Evolutionary conservation across 495 filamentous ascomycete species (phyloP), one percentile per base, ranked within the genome.

Genomic region (Penicillium samsonianum): DNA sequence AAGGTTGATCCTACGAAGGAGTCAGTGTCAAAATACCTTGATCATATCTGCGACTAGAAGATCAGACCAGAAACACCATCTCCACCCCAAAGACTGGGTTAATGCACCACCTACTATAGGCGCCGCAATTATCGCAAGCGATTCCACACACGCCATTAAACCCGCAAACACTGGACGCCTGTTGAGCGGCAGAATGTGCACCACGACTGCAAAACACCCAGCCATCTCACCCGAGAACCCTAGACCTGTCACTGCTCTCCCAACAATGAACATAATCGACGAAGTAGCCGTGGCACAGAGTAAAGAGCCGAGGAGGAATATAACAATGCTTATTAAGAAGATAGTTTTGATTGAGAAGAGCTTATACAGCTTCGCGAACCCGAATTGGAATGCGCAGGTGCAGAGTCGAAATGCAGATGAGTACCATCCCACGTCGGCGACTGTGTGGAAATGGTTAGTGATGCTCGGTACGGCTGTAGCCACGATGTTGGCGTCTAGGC

Each of bases 121-220:
- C 8, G 61, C 67, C 1, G 60, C 19, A 45, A 63, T 58, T 2
- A 59, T 65, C 3, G 69, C 60, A 38, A 69, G 42, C 12, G 61
- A 51, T 52, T 66, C 67, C 43, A 78, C 59, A 26, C 68, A 69
- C 31, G 72, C 71, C 35, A 77, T 55, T n/a, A 74, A 41, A 10
- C 74, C 78, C 4, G 61, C 64, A 43, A 69, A 69, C 5, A 73
- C 41, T 1, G 74, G 71, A 5, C 77, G 68, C 16, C 67, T 74
- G 7, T 71, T 40, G 3, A 81, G 55, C 1, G 75, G 73, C 1
- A 77, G 53, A n/a, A 62, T 50, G 17, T 60, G 56, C 8, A 61
- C 40, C 6, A 74, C 35, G 41, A 80, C 55, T 0, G 66, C 65
- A 44, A 69, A 63, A 53, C 58, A 54, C 8, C 73, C 73, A 26